Evolutionary conservation across 164 flowering plant genomes (phyloP).

Genomic region (Piper longum): DNA sequence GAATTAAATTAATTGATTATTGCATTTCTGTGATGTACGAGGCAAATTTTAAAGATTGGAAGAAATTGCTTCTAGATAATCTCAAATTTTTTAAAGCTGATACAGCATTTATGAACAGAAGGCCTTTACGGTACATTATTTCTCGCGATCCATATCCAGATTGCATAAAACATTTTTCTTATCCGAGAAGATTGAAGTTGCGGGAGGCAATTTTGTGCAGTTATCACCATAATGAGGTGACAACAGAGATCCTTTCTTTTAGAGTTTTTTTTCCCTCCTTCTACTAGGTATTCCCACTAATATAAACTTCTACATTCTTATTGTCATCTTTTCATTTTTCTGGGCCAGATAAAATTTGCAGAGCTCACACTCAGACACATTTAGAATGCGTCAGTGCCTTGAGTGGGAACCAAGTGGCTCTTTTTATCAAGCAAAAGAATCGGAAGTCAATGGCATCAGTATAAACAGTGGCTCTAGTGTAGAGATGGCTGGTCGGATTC

Average conservation of each 20-base stretch:
- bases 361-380: constrained; percentile 74
- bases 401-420: constrained; percentile 97
- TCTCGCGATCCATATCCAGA: constrained; percentile 59
- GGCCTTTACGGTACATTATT: constrained; percentile 77
- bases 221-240: constrained; percentile 79
- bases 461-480: constrained; percentile 36
- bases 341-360: constrained; percentile 66
- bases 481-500: constrained; percentile 9
- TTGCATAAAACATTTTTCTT: constrained; percentile 26
- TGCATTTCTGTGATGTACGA: constrained; percentile 27
- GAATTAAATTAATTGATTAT: no score
- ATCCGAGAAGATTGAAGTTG: constrained; percentile 37
- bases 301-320: no score
- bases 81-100: constrained; percentile 73
- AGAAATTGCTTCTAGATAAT: constrained; percentile 72
- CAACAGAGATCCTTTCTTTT: not conserved
- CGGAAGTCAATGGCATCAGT: constrained; percentile 13
- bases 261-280: no score
- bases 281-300: no score
- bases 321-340: not conserved
- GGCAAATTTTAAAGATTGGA: constrained; percentile 83
- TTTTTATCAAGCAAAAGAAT: constrained; percentile 37
- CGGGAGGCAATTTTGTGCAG: constrained; percentile 73
- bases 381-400: constrained; percentile 83
- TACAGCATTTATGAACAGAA: constrained; percentile 62